Evolutionary conservation across 1,284 basidiomycete species (phyloP).

Genomic region (Melampsora larici-populina): DNA sequence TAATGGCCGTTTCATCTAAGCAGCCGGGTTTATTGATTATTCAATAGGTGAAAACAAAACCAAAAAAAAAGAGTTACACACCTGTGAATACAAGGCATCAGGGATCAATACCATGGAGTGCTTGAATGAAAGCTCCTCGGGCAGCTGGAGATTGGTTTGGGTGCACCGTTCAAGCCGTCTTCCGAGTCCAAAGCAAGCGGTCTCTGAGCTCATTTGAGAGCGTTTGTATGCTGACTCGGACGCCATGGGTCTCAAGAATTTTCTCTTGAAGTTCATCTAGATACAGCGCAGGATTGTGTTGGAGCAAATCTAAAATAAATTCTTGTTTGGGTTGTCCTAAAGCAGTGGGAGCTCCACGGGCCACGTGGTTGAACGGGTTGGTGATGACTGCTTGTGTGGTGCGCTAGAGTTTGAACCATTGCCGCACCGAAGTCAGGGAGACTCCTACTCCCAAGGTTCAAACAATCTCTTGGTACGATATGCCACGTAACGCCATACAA

Average conservation of each 20-base stretch:
- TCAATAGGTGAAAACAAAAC: not conserved
- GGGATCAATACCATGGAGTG: not conserved
- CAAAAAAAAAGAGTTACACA: not conserved
- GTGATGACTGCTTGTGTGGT: not conserved
- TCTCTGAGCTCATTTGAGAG: not conserved
- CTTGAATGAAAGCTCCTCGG: not conserved
- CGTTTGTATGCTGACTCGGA: not conserved
- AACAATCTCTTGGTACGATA: too few species aligned
- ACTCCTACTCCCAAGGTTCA: too few species aligned
- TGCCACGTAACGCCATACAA: too few species aligned
- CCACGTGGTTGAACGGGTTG: not conserved
- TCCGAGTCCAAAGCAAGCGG: not conserved
- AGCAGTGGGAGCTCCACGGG: not conserved
- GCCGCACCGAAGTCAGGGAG: too few species aligned
- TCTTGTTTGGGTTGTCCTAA: not conserved
- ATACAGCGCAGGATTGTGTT: not conserved
- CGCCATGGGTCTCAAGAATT: not conserved
- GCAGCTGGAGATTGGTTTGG: too few species aligned
- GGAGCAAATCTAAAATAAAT: not conserved
- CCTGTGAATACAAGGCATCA: constrained; percentile 6
- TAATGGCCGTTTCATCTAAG: not conserved
- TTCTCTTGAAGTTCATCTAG: not conserved
- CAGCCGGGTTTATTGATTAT: too few species aligned
- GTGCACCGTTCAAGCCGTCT: not conserved
- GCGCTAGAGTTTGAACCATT: not conserved